These are phyloP conservation scores for Taphrina betulina DNA, from an alignment of 1,139 yeast genomes.

Conservation along the genomic window DNA sequence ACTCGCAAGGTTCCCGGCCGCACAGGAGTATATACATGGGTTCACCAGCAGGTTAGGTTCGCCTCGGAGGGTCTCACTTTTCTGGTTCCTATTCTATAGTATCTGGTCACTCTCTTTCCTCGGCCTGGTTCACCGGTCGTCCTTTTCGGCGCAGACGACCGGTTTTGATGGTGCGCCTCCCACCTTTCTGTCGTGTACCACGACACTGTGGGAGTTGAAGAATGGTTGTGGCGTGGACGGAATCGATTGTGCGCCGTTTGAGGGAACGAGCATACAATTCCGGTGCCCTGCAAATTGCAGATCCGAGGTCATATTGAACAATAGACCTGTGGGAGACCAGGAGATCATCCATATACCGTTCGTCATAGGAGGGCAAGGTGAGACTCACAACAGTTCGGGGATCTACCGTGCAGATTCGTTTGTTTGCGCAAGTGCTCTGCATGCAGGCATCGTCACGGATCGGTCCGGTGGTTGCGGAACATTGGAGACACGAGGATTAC, in stretches of 20 bases:
- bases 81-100: slow-evolving; percentile 7
- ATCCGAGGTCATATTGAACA: slow-evolving; percentile 71
- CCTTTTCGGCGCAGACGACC: slow-evolving; percentile 22
- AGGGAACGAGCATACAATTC: slow-evolving; percentile 54
- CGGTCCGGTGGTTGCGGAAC: slow-evolving; percentile 78
- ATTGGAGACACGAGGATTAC: slow-evolving; percentile 59
- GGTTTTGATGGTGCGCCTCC: slow-evolving; percentile 1
- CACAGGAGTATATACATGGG: slow-evolving; percentile 1
- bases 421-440: slow-evolving; percentile 88
- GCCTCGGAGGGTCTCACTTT: no score
- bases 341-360: slow-evolving; percentile 68
- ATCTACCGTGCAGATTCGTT: slow-evolving; percentile 82
- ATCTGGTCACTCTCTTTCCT: slow-evolving; percentile 6
- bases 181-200: slow-evolving; percentile 13
- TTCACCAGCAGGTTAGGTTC: no score
- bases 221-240: slow-evolving; percentile 75
- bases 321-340: slow-evolving; percentile 71
- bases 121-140: slow-evolving; percentile 11
- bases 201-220: slow-evolving; percentile 44
- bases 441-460: slow-evolving; percentile 75
- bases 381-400: slow-evolving; percentile 2
- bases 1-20: neutral
- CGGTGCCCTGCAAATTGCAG: slow-evolving; percentile 90
- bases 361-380: slow-evolving; percentile 62
- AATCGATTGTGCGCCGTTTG: slow-evolving; percentile 53